Evolutionary conservation across 129 eudicot genomes (phyloP), one percentile per base, ranked within the genome.

Genomic region (Chrysanthemum makinoi): DNA sequence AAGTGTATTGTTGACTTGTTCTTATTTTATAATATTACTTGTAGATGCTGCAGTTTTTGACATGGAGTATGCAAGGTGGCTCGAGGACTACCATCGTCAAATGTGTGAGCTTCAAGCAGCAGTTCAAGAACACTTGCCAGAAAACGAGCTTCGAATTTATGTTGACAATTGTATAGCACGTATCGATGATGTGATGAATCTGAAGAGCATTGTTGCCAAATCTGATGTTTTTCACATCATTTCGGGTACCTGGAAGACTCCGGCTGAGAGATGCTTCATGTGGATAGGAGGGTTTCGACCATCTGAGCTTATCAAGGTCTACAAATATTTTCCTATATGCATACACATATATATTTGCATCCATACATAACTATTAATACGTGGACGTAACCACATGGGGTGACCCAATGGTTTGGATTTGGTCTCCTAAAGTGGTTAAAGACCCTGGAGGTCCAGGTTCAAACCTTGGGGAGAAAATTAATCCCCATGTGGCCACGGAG

Each of bases 271-370:
- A 11, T 90, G 97, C 84, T 95, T 90, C 85, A 82, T 95, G 96
- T 95, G 99, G 99, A 82, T 95, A 26, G 99, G 99, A 30, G 97
- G 91, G n/a, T 95, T 95, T 68, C 91, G 99, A 35, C 99, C 99
- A 19, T 95, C 99, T 3, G 91, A 87, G 68, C 73, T 95, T 79
- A 86, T 95, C 74, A 95, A 95, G 96, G 97, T 91, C 43, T 49
- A 59, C 12, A 57, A 59, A 33, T 48, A 17, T 62, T 3, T 18
- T 22, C 66, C 24, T 58, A 77, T 7, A 22, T 30, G 57, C 16
- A 16, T 7, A 73, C 13, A 26, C 39, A 52, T 44, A 20, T 13
- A 48, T n/a, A 48, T n/a, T 10, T 35, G 17, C 33, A 6, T 33
- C 2, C n/a, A 6, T 33, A 30, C 28, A 58, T n/a, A 60, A 24